Conservation (phyloP, 306 rosid species). For the Medicago lupulina region DNA sequence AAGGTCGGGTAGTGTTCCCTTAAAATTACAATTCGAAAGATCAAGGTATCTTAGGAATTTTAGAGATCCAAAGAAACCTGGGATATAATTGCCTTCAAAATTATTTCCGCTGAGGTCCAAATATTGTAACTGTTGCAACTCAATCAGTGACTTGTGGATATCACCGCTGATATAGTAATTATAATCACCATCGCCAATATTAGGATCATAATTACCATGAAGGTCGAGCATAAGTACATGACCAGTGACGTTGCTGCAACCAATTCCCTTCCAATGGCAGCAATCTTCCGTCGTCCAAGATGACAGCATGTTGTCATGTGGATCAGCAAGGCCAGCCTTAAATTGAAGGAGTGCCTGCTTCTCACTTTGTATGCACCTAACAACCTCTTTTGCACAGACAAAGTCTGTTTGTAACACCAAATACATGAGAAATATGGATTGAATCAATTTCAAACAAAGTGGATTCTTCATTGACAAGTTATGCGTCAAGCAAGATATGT, state of each 20-base stretch:
- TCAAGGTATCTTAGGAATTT: slow-evolving; percentile 15
- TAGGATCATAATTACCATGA: not conserved
- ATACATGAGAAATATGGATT: no score
- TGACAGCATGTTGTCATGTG: not conserved
- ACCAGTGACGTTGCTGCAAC: not conserved
- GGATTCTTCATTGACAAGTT: no score
- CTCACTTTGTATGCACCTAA: not conserved
- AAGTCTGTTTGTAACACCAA: not conserved
- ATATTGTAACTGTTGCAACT: no score
- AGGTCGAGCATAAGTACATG: not conserved
- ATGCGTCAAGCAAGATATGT: no score
- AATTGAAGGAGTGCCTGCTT: not conserved
- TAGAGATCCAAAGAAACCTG: not conserved
- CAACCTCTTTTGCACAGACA: not conserved
- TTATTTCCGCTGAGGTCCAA: no score
- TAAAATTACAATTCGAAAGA: not conserved
- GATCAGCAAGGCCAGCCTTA: not conserved
- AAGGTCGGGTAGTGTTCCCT: no score
- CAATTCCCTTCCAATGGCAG: not conserved
- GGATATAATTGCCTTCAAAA: not conserved
- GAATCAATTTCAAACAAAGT: not conserved
- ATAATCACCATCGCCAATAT: no score
- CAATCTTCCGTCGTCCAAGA: not conserved
- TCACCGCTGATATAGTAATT: not conserved
- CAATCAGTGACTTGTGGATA: no score